Conservation (phyloP, 1,284 basidiomycete species). For the Puccinia triticina region DNA sequence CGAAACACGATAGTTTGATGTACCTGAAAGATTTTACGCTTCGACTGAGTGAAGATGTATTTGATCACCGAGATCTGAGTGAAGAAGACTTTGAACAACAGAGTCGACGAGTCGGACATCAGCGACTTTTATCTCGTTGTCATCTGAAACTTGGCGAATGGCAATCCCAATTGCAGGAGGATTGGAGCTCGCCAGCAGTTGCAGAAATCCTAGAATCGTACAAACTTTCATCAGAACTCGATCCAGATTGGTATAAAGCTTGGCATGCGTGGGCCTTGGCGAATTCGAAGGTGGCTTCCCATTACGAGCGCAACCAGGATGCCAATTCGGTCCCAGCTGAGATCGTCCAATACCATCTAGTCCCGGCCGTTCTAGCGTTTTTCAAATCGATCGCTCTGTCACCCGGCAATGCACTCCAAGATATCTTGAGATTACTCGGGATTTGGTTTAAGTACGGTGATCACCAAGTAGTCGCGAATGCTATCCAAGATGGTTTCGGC, state of each 20-base stretch:
- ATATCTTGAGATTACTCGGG: slow-evolving; percentile 88
- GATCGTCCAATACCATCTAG: slow-evolving; percentile 80
- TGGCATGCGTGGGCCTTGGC: slow-evolving; percentile 99
- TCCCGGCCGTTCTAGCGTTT: slow-evolving; percentile 94
- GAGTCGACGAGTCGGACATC: slow-evolving; percentile 73
- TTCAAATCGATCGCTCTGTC: slow-evolving; percentile 91
- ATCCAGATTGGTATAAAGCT: slow-evolving; percentile 95
- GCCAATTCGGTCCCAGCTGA: slow-evolving; percentile 71
- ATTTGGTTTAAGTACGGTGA: slow-evolving; percentile 99
- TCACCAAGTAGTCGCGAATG: slow-evolving; percentile 84
- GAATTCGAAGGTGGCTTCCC: slow-evolving; percentile 91
- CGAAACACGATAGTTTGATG: slow-evolving; percentile 75
- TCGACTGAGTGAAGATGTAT: slow-evolving; percentile 71
- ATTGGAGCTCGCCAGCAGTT: slow-evolving; percentile 78
- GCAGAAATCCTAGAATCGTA: slow-evolving; percentile 83
- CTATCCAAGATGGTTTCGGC: slow-evolving; percentile 84
- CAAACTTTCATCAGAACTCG: slow-evolving; percentile 84
- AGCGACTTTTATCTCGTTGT: slow-evolving; percentile 87
- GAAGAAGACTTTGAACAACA: slow-evolving; percentile 65
- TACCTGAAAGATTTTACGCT: slow-evolving; percentile 84
- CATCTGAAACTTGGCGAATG: slow-evolving; percentile 97
- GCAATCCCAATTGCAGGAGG: slow-evolving; percentile 76
- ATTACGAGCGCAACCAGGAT: slow-evolving; percentile 70
- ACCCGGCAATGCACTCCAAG: slow-evolving; percentile 89
- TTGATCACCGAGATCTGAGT: slow-evolving; percentile 65